Evolutionary conservation across 2,329 filamentous ascomycete species (phyloP), one percentile per base, ranked within the genome.

Genomic region (Elsinoe necatrix): DNA sequence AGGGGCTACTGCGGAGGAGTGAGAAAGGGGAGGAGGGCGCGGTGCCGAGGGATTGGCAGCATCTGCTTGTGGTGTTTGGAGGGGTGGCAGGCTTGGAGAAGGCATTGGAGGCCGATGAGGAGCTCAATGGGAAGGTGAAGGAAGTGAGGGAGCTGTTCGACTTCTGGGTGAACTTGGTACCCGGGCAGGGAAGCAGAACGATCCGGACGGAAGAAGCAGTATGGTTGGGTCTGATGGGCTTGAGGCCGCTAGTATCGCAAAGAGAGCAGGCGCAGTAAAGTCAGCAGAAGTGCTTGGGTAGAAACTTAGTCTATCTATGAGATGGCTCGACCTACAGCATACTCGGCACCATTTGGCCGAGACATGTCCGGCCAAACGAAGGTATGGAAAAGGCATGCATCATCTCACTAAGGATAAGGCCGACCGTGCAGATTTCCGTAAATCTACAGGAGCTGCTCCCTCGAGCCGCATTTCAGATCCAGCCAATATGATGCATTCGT

Each of bases 171-270:
- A 88, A 95, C 68, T 77, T 93, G 43, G 76, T 90, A 61, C 87
- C 88, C 2, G 82, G 83, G 1, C 89, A 95, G 69, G 89, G 88
- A 0, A 92, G 87, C 67, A 77, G 89, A 64, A 89, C 84, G 1
- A 92, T 95, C 60, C 75, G 87, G 60, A 93, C 89, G 0, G 89
- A 95, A 64, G 89, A 95, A 72, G 88, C 89, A 1, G 72, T 95
- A 16, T 87, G 86, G 73, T 81, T 93, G 66, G 87, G 84, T 0
- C 69, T 95, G 67, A 85, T 84, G 65, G 81, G 82, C 1, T 66
- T 93, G 66, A 80, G 83, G 65, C 76, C 58, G 11, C 45, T 67
- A 1, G 62, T 69, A n/a, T 64, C 65, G 48, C 58, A 58, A 21
- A 64, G 67, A 27, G 48, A 39, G 18, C 31, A 16, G 34, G 25